These are phyloP conservation scores for Clitocybe nebularis DNA, from an alignment of 1,284 basidiomycete species.

Conservation along the genomic window DNA sequence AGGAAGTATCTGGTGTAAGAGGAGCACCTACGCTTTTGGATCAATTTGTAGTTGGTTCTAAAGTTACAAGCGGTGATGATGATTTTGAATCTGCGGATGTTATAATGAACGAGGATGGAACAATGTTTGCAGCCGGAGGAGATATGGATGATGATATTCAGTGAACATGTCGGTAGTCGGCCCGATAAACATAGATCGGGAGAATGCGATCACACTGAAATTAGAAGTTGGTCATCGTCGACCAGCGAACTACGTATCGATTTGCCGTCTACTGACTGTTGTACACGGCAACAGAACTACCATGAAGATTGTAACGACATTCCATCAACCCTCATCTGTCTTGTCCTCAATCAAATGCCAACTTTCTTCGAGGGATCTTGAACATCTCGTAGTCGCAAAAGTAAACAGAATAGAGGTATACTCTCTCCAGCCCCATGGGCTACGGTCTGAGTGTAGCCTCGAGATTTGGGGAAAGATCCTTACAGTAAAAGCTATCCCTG, in stretches of 20 bases:
- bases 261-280: neutral
- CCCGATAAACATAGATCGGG: neutral
- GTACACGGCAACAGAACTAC: neutral
- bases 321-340: slow-evolving; percentile 64
- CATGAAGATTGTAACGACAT: slow-evolving; percentile 71
- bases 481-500: slow-evolving; percentile 49
- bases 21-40: slow-evolving; percentile 39
- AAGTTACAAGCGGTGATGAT: slow-evolving; percentile 21
- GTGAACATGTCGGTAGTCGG: slow-evolving; percentile 1
- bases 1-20: slow-evolving; percentile 23
- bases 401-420: slow-evolving; percentile 61
- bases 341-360: slow-evolving; percentile 58
- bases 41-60: slow-evolving; percentile 32
- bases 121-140: slow-evolving; percentile 29
- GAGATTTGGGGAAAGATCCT: slow-evolving; percentile 67
- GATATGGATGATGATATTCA: slow-evolving; percentile 13
- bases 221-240: slow-evolving; percentile 12
- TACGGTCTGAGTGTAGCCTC: slow-evolving; percentile 50
- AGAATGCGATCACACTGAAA: neutral
- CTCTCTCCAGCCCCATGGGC: slow-evolving; percentile 53
- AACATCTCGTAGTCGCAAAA: slow-evolving; percentile 67
- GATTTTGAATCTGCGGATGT: slow-evolving; percentile 23
- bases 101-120: slow-evolving; percentile 37
- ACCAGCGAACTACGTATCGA: slow-evolving; percentile 1
- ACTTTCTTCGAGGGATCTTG: slow-evolving; percentile 44